Evolutionary conservation across 169 alveolate genomes (phyloP), one percentile per base, ranked within the genome.

Genomic region (Cryptosporidium parvum): DNA sequence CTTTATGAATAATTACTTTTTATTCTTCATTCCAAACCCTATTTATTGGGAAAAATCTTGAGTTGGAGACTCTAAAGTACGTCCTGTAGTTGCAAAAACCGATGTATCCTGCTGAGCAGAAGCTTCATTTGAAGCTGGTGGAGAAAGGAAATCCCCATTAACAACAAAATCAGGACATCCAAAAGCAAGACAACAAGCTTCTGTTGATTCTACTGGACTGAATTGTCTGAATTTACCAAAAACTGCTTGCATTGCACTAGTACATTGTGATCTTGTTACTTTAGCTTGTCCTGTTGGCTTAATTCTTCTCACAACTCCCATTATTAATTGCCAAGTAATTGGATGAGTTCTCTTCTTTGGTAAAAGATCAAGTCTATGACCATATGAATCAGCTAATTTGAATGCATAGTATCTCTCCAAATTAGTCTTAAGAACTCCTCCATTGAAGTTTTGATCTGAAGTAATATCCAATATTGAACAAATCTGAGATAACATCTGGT

Each of bases 331-430:
- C 89, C 89, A 80, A 29, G 89, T 62, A 6, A 80, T 58, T 31
- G 89, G 89, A 80, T 80, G 75, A n/a, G 45, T 23, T 31, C 62
- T 80, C 65, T 31, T 80, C 62, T 56, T 59, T n/a, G 89, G 89
- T 0, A 80, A 52, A 8, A 80, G 75, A 18, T 80, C 89, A 35
- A 80, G 53, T 62, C 52, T 80, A 7, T 80, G 89, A 31, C 89
- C 89, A 62, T 44, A 65, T 23, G 89, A 21, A 42, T 80, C 89
- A 3, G 89, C 89, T 31, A 80, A 23, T 53, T 59, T 80, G 52
- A 80, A 80, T 37, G 89, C 89, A 35, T 42, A 39, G 48, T 80
- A 62, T 48, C 89, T 80, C 35, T 80, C 89, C 53, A 16, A 26
- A 16, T 42, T 80, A 12, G 89, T 80, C 68, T 80, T 80, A n/a